phyloP scores from a whole-genome alignment of 1,284 basidiomycete genomes.

The Ustilago loliicola region DNA sequence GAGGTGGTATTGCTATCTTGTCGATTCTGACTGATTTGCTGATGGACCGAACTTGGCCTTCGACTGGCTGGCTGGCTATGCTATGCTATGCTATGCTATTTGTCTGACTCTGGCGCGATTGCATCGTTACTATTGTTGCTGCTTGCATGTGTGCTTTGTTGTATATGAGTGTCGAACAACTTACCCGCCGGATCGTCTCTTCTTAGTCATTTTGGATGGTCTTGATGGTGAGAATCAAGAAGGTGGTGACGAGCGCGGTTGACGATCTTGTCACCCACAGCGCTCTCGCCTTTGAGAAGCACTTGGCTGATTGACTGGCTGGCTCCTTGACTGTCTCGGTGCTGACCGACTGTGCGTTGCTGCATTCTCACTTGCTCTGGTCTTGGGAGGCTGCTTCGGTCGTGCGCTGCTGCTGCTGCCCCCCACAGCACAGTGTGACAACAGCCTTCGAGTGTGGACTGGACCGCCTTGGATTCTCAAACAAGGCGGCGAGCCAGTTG shows the following conservation, averaged over 20 bases:
- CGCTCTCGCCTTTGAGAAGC: not conserved
- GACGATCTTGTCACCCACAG: slow-evolving; percentile 21
- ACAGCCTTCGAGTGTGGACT: too few species aligned
- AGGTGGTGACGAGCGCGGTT: slow-evolving; percentile 34
- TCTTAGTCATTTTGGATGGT: slow-evolving; percentile 81
- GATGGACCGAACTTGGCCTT: not conserved
- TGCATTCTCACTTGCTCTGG: too few species aligned
- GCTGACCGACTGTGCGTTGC: too few species aligned
- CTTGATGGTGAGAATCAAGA: slow-evolving; percentile 54
- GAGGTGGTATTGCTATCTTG: not conserved
- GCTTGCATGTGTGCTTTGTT: slow-evolving; percentile 6
- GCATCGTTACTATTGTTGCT: slow-evolving; percentile 1
- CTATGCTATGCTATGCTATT: too few species aligned
- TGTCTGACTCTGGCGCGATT: not conserved
- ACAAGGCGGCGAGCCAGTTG: not conserved
- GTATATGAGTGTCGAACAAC: slow-evolving; percentile 31
- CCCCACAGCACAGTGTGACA: too few species aligned
- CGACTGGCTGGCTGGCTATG: not conserved
- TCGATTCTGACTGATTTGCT: not conserved
- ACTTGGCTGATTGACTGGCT: slow-evolving; percentile 11
- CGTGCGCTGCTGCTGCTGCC: too few species aligned
- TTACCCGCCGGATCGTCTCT: slow-evolving; percentile 86
- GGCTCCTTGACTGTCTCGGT: not conserved
- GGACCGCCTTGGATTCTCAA: too few species aligned
- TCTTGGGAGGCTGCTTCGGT: too few species aligned